These are phyloP conservation scores for Westerdykella aurantiaca DNA, from an alignment of 2,329 filamentous ascomycete genomes.

Conservation along the genomic window DNA sequence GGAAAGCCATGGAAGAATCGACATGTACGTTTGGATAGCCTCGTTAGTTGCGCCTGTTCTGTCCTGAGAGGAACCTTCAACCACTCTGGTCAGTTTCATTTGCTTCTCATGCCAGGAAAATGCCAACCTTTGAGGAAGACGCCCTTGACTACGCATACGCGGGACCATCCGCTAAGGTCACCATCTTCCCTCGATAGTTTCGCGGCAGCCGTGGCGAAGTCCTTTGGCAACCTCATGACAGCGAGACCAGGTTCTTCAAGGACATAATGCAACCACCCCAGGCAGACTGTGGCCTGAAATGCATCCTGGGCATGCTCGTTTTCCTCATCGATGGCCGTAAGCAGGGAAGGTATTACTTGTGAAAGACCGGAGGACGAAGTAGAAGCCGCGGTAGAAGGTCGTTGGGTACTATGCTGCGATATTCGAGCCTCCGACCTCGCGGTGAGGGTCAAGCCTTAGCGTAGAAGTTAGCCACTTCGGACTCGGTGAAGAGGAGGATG, in stretches of 20 bases:
- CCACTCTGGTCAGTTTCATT: constrained; percentile 8
- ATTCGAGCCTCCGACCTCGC: constrained; percentile 45
- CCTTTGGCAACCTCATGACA: constrained; percentile 56
- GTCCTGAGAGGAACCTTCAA: constrained; percentile 43
- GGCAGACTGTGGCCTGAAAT: constrained; percentile 74
- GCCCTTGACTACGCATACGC: constrained; percentile 72
- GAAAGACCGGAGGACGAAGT: constrained; percentile 30
- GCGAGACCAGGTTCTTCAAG: constrained; percentile 63
- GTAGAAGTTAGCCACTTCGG: constrained; percentile 10
- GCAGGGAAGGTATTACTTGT: constrained; percentile 37
- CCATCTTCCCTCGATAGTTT: constrained; percentile 27
- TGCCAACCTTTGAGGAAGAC: constrained; percentile 67
- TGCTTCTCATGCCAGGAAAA: neutral
- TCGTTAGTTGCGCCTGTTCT: constrained; percentile 43
- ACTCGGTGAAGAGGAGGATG: constrained; percentile 4
- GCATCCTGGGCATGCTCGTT: constrained; percentile 47
- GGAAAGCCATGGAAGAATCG: constrained; percentile 59
- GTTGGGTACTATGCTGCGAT: constrained; percentile 38
- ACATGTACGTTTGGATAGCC: constrained; percentile 61
- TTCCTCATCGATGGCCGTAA: constrained; percentile 38
- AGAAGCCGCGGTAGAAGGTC: constrained; percentile 40
- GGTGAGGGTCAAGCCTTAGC: constrained; percentile 42
- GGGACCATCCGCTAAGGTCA: constrained; percentile 65
- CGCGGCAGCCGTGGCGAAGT: constrained; percentile 42
- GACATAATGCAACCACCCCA: constrained; percentile 81